These are phyloP conservation scores for Pythium chondricola DNA, from an alignment of 352 stramenopile genomes.

Conservation along the genomic window DNA sequence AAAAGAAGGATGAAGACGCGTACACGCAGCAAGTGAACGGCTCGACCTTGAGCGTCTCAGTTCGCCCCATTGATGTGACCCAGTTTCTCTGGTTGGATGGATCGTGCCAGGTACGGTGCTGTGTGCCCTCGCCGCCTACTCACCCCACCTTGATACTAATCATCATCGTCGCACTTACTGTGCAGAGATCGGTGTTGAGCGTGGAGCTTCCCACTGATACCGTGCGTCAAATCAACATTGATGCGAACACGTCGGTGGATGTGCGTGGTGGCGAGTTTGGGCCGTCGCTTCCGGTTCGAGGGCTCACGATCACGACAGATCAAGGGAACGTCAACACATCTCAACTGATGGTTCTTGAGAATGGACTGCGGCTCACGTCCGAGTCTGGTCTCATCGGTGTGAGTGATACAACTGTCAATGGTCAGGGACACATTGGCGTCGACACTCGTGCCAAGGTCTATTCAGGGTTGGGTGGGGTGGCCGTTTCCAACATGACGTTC, in stretches of 20 bases:
- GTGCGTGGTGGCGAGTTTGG: conserved; percentile 18
- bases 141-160: neutral
- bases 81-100: conserved; percentile 63
- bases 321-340: conserved; percentile 45
- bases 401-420: conserved; percentile 37
- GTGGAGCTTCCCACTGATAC: conserved; percentile 27
- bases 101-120: conserved; percentile 59
- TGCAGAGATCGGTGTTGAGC: conserved; percentile 36
- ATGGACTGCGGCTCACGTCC: conserved; percentile 30
- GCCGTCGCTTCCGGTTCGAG: conserved; percentile 22
- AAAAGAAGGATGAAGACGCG: conserved; percentile 21
- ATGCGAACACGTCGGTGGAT: conserved; percentile 47
- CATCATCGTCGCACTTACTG: neutral
- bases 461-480: conserved; percentile 41
- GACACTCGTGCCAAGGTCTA: conserved; percentile 29
- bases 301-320: conserved; percentile 30
- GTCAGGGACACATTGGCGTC: conserved; percentile 11
- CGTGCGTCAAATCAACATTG: conserved; percentile 24
- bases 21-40: conserved; percentile 26
- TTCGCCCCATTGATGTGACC: conserved; percentile 27
- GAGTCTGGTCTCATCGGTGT: conserved; percentile 45
- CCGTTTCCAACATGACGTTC: conserved; percentile 38
- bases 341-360: conserved; percentile 28
- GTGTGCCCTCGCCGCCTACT: too few relatives aligned
- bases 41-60: conserved; percentile 19